These are phyloP conservation scores for Globisporangium megalacanthum DNA, from an alignment of 352 stramenopile genomes.

Conservation along the genomic window DNA sequence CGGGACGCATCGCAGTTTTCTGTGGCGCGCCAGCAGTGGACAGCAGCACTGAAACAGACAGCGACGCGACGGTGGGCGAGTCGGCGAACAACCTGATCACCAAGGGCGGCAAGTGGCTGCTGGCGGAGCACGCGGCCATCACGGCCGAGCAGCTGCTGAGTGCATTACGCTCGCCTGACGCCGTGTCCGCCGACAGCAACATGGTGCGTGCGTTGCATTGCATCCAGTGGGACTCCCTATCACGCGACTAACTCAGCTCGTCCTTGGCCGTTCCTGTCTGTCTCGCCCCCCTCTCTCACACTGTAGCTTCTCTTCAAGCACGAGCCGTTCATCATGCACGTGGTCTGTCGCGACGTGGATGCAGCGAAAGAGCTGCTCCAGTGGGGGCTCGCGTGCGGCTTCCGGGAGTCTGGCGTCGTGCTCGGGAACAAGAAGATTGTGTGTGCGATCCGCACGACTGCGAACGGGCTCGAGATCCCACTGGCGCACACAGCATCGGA, in stretches of 20 bases:
- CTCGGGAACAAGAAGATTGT: slow-evolving; percentile 86
- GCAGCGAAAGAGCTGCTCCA: slow-evolving; percentile 78
- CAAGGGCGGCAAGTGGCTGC: slow-evolving; percentile 87
- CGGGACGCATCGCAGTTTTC: slow-evolving; percentile 87
- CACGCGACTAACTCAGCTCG: neutral
- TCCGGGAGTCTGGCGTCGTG: slow-evolving; percentile 87
- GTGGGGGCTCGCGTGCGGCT: slow-evolving; percentile 75
- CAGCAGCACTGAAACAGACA: neutral
- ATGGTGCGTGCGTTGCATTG: slow-evolving; percentile 34
- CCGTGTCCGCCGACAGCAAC: slow-evolving; percentile 33
- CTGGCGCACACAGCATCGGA: slow-evolving; percentile 40
- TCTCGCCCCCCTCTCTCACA: neutral
- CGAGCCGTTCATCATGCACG: slow-evolving; percentile 92
- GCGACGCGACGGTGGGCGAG: slow-evolving; percentile 1
- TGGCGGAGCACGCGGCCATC: slow-evolving; percentile 75
- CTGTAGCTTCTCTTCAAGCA: slow-evolving; percentile 82
- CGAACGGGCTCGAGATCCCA: slow-evolving; percentile 86
- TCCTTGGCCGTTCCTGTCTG: neutral
- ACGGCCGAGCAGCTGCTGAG: slow-evolving; percentile 59
- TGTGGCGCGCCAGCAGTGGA: slow-evolving; percentile 33
- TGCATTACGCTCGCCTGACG: slow-evolving; percentile 35
- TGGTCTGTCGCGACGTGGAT: slow-evolving; percentile 77
- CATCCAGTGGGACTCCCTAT: neutral
- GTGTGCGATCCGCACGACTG: slow-evolving; percentile 87
- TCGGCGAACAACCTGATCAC: slow-evolving; percentile 54